A percentile compares a stretch with the other conserved stretches of the same genome.
Evolutionary conservation across 2,329 filamentous ascomycete genomes (phyloP).

Genomic region (Ophiocordyceps camponoti-rufipedis): DNA sequence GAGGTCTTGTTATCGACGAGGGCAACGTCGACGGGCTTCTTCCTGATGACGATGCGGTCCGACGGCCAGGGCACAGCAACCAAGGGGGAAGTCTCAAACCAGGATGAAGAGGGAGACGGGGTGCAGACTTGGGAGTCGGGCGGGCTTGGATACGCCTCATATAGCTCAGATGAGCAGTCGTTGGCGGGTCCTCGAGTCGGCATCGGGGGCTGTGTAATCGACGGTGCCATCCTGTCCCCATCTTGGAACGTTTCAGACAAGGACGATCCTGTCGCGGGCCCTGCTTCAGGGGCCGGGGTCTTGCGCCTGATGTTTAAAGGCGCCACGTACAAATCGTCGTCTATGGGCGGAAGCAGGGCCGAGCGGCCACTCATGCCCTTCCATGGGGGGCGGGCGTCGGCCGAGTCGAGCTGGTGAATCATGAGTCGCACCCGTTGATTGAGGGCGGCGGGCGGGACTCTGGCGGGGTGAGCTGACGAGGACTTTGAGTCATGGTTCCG

Average conservation of each 20-base stretch:
- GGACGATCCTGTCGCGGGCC: conserved; percentile 2
- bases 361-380: conserved; percentile 54
- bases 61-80: conserved; percentile 3
- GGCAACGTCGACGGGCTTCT: conserved; percentile 23
- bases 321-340: conserved; percentile 36
- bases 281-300: conserved; percentile 20
- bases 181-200: conserved; percentile 9
- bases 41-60: conserved; percentile 6
- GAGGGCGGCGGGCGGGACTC: conserved; percentile 9
- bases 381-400: conserved; percentile 42
- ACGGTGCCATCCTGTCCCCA: conserved; percentile 4
- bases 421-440: conserved; percentile 16
- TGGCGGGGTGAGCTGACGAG: neutral
- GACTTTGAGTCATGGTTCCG: neutral
- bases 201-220: conserved; percentile 9
- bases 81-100: neutral
- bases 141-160: conserved; percentile 13
- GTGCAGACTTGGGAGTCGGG: conserved; percentile 11
- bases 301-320: conserved; percentile 38
- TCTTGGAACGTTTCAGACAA: conserved; percentile 14
- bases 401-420: conserved; percentile 16
- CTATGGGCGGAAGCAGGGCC: conserved; percentile 43
- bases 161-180: neutral
- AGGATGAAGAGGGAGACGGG: conserved; percentile 5
- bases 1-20: conserved; percentile 1